Percentiles rank a stretch among this genome's conserved stretches.
These are phyloP conservation scores for Thymus quinquecostatus DNA, from an alignment of 257 asterid genomes.

Conservation along the genomic window DNA sequence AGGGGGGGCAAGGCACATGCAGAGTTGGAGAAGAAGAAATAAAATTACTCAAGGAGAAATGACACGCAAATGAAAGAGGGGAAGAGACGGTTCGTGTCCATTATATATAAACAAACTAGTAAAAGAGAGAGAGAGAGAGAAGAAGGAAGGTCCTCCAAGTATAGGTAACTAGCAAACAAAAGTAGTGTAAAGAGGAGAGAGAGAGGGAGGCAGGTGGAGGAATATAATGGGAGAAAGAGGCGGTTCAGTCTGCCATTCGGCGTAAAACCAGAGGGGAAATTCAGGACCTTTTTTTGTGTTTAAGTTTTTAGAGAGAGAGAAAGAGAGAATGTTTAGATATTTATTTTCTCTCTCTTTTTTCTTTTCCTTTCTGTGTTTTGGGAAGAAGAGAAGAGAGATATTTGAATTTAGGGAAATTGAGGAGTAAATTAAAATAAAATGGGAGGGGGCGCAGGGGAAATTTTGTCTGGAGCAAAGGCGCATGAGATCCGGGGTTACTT, in stretches of 20 bases:
- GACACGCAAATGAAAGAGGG: slow-evolving; percentile 27
- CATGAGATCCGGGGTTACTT: slow-evolving; percentile 64
- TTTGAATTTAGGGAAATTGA: background rate
- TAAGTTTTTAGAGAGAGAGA: background rate
- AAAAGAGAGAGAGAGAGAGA: background rate
- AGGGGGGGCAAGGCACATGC: slow-evolving; percentile 35
- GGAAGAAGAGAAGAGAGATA: too few relatives aligned
- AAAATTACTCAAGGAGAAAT: slow-evolving; percentile 29
- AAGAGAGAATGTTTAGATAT: too few relatives aligned
- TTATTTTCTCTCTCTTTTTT: too few relatives aligned
- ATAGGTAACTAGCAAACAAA: slow-evolving; percentile 3
- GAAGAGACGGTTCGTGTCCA: slow-evolving; percentile 20
- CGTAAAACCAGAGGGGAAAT: slow-evolving; percentile 65
- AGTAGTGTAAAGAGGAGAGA: slow-evolving; percentile 19
- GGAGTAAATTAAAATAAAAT: background rate
- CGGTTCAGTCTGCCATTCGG: slow-evolving; percentile 94
- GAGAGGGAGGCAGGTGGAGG: slow-evolving; percentile 65
- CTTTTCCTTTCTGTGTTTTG: too few relatives aligned
- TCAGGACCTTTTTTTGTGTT: background rate
- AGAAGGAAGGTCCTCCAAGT: background rate
- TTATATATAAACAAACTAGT: background rate
- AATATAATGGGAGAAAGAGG: slow-evolving; percentile 73
- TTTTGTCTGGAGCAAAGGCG: slow-evolving; percentile 63
- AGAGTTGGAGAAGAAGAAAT: slow-evolving; percentile 33
- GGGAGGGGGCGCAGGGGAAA: slow-evolving; percentile 35